phyloP scores from a whole-genome alignment of 495 filamentous ascomycete species.

The Immersiella caudata region DNA sequence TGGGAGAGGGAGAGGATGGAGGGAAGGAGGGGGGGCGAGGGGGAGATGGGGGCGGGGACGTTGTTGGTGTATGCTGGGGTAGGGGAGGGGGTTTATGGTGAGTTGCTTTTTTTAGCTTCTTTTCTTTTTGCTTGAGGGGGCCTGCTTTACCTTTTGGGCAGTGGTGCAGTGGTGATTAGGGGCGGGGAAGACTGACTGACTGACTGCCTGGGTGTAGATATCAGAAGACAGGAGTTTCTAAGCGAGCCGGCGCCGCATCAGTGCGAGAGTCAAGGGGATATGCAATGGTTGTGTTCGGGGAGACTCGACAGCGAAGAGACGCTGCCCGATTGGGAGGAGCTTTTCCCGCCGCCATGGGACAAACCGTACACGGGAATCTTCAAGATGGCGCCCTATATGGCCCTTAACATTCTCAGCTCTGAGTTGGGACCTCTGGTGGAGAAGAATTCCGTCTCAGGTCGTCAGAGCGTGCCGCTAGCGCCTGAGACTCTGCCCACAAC shows the following conservation, averaged over 20 bases:
- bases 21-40: not conserved
- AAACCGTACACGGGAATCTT: not conserved
- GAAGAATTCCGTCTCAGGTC: not conserved
- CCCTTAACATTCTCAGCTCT: not conserved
- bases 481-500: not conserved
- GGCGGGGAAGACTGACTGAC: not conserved
- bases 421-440: not conserved
- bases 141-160: too few species aligned
- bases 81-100: not conserved
- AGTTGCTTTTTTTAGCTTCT: not conserved
- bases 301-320: not conserved
- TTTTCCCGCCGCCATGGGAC: not conserved
- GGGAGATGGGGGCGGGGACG: not conserved
- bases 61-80: not conserved
- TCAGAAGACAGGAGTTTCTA: not conserved
- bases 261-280: not conserved
- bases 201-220: not conserved
- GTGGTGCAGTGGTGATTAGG: too few species aligned
- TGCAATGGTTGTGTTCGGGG: not conserved
- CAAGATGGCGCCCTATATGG: not conserved
- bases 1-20: not conserved
- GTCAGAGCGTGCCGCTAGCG: not conserved
- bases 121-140: too few species aligned
- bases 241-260: not conserved
- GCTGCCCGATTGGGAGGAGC: not conserved